phyloP scores from a whole-genome alignment of 441 rosid species.

The Omphalea diandra region DNA sequence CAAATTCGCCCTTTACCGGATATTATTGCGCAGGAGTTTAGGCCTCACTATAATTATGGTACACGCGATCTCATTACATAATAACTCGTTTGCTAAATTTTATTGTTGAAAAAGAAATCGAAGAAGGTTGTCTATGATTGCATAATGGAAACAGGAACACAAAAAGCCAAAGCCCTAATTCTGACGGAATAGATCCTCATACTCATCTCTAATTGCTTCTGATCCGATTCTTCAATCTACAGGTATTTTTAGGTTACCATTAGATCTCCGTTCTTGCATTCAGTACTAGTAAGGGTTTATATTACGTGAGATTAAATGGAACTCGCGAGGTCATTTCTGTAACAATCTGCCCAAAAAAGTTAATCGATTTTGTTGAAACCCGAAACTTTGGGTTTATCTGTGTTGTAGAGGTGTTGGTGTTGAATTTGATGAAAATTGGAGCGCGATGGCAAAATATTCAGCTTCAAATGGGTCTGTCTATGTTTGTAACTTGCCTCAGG shows the following conservation, averaged over 20 bases:
- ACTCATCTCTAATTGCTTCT: not conserved
- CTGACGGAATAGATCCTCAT: not conserved
- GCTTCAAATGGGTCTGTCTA: slow-evolving; percentile 78
- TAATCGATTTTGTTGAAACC: not conserved
- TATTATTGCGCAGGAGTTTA: too few relatives aligned
- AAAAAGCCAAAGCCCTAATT: too few relatives aligned
- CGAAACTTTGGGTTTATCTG: not conserved
- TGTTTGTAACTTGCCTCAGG: slow-evolving; percentile 76
- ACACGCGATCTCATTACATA: not conserved
- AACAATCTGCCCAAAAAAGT: not conserved
- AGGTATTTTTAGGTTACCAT: not conserved
- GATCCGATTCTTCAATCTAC: not conserved
- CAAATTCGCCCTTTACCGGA: too few relatives aligned
- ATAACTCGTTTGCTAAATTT: not conserved
- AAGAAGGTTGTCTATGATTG: not conserved
- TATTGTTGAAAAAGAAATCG: not conserved
- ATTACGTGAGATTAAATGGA: not conserved
- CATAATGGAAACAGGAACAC: not conserved
- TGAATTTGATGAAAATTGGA: slow-evolving; percentile 47
- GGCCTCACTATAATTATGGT: not conserved
- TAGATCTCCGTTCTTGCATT: not conserved
- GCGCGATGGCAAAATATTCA: slow-evolving; percentile 63
- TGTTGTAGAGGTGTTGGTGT: slow-evolving; percentile 3
- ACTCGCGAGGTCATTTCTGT: not conserved
- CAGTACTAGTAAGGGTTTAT: not conserved